Percentiles rank a stretch among this genome's conserved stretches.
Evolutionary conservation across 306 rosid genomes (phyloP).

Genomic region (Prunus padus): DNA sequence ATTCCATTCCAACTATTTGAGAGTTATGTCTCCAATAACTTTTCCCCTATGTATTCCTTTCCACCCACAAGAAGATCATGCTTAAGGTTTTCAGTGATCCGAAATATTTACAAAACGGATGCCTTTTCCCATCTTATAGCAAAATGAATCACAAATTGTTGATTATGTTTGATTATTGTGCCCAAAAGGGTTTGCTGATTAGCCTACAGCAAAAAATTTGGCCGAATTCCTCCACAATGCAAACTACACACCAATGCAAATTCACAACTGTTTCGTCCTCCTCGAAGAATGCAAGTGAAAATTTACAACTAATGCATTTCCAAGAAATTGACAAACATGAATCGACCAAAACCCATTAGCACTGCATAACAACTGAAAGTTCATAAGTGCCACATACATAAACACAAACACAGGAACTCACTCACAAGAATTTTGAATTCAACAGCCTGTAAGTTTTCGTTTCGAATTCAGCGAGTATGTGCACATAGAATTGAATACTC

Average conservation of each 20-base stretch:
- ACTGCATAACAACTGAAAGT: background rate
- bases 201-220: background rate
- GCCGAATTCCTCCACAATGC: background rate
- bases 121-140: background rate
- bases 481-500: background rate
- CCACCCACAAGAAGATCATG: background rate
- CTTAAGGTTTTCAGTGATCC: background rate
- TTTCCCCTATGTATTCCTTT: background rate
- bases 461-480: background rate
- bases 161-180: background rate
- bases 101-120: background rate
- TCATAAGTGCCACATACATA: background rate
- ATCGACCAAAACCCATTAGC: background rate
- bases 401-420: background rate
- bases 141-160: background rate
- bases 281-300: background rate
- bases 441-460: too few species aligned
- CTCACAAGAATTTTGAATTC: too few species aligned
- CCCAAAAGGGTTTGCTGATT: background rate
- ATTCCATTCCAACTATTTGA: background rate
- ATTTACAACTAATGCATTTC: background rate
- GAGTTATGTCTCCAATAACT: background rate
- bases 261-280: background rate
- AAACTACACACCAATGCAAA: background rate
- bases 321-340: background rate